Evolutionary conservation across 2,329 filamentous ascomycete species (phyloP), one percentile per base, ranked within the genome.

Genomic region (Aureobasidium musti): DNA sequence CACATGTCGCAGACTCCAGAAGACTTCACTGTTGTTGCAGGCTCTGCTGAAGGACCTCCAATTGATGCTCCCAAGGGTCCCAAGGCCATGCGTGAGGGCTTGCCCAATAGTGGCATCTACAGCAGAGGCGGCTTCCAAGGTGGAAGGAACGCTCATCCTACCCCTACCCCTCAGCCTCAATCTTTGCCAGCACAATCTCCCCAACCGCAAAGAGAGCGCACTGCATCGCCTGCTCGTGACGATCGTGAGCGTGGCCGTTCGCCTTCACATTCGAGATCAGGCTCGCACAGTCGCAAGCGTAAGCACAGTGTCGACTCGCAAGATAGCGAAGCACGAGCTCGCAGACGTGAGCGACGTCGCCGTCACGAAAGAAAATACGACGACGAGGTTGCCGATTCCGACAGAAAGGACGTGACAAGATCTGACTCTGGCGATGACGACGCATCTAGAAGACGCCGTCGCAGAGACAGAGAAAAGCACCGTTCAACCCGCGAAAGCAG

Each of bases 71-170:
- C 95, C 33, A 96, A 90, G 65, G 95, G 93, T 11, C 95, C 95
- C 56, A 93, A 95, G 79, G 95, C 95, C 21, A 96, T 98, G 91
- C 86, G 94, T 69, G 90, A 95, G 78, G 92, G 92, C 35, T 82
- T 92, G 13, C 90, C 91, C 61, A 96, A 96, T 77, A 93, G 89
- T 67, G 91, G 90, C 71, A 85, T 91, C 63, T 85, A 88, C 70
- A 86, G 90, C 72, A 78, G 83, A 76, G 88, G 76, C 81, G 49
- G 61, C 11, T 64, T 23, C 6, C 61, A 64, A 33, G 61, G 61
- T 33, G 49, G 47, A 54, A 54, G 49, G 28, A 45, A 43, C n/a
- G 49, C 37, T 5, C 61, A 64, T 64, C 86, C 77, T 21, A 80
- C 81, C 67, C 75, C 64, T 7, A 52, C 64, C 1, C 52, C 53